Evolutionary conservation across 164 flowering plant genomes (phyloP).

Genomic region (Sextonia rubra): DNA sequence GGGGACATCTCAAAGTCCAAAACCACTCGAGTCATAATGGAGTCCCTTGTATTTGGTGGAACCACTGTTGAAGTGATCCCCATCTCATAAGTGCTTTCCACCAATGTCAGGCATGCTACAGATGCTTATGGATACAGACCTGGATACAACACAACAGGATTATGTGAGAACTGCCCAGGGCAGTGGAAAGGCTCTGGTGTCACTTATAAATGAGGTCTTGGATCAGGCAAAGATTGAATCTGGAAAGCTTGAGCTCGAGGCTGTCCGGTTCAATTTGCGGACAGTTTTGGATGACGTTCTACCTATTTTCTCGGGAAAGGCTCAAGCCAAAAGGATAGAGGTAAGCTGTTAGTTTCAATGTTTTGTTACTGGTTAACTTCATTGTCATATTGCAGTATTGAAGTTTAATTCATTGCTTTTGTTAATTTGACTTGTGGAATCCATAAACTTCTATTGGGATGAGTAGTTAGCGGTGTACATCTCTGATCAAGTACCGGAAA

Average conservation of each 20-base stretch:
- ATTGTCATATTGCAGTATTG: background rate
- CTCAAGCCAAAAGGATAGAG: conserved; percentile 91
- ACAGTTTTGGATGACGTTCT: conserved; percentile 84
- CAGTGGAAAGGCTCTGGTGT: conserved; percentile 88
- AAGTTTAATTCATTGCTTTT: conserved; percentile 1
- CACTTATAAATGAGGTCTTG: conserved; percentile 85
- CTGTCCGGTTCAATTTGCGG: conserved; percentile 67
- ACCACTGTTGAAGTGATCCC: background rate
- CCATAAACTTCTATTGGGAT: conserved; percentile 16
- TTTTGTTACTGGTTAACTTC: background rate
- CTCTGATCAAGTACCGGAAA: conserved; percentile 77
- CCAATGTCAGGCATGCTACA: conserved; percentile 75
- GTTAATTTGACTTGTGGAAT: conserved; percentile 8
- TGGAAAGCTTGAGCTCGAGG: conserved; percentile 95
- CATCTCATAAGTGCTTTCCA: background rate
- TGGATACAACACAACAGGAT: conserved; percentile 88
- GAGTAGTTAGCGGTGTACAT: conserved; percentile 79
- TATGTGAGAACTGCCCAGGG: conserved; percentile 87
- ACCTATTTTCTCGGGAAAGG: conserved; percentile 86
- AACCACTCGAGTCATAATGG: background rate
- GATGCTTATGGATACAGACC: conserved; percentile 89
- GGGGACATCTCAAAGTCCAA: background rate
- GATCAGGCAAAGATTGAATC: conserved; percentile 97
- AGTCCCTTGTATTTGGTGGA: background rate
- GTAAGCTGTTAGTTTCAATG: conserved; percentile 24